Percentiles rank a stretch among this genome's conserved stretches.
Conservation (phyloP, 108 stramenopile genomes). For the Thalassiosira profunda region DNA sequence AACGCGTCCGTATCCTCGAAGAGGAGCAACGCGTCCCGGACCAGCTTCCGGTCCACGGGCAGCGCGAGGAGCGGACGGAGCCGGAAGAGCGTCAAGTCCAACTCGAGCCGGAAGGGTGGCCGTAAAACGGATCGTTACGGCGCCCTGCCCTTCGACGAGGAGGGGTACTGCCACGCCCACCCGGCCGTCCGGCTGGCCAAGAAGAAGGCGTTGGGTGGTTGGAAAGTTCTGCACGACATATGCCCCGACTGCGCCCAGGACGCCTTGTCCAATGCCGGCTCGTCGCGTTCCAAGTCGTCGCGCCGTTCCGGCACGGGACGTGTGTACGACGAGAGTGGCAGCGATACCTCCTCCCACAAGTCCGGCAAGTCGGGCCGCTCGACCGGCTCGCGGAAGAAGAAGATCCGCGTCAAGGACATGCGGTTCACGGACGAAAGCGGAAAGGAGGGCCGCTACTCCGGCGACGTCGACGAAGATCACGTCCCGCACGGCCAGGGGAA, state of each 20-base stretch:
- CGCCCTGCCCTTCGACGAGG: constrained; percentile 41
- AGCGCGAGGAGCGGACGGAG: background rate
- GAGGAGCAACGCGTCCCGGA: background rate
- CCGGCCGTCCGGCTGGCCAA: constrained; percentile 39
- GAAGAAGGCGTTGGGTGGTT: constrained; percentile 50
- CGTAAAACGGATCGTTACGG: constrained; percentile 39
- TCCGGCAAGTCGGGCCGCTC: constrained; percentile 18
- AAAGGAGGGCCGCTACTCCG: constrained; percentile 37
- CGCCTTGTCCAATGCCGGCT: constrained; percentile 28
- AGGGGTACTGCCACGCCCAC: constrained; percentile 52
- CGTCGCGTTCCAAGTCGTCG: constrained; percentile 5
- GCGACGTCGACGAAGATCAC: constrained; percentile 50
- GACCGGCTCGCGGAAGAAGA: constrained; percentile 24
- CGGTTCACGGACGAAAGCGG: constrained; percentile 35
- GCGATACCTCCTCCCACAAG: constrained; percentile 21
- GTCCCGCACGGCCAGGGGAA: constrained; percentile 47
- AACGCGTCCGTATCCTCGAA: constrained; percentile 11
- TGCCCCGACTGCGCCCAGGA: constrained; percentile 50
- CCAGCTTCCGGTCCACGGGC: constrained; percentile 9
- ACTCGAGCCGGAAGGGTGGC: constrained; percentile 28
- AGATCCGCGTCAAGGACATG: constrained; percentile 53
- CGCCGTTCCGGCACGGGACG: constrained; percentile 30
- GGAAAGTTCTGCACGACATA: constrained; percentile 49
- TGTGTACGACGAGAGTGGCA: constrained; percentile 28
- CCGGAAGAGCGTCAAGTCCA: constrained; percentile 18